These are phyloP conservation scores for Phlebopus sp. DNA, from an alignment of 1,284 basidiomycete species.

Conservation along the genomic window DNA sequence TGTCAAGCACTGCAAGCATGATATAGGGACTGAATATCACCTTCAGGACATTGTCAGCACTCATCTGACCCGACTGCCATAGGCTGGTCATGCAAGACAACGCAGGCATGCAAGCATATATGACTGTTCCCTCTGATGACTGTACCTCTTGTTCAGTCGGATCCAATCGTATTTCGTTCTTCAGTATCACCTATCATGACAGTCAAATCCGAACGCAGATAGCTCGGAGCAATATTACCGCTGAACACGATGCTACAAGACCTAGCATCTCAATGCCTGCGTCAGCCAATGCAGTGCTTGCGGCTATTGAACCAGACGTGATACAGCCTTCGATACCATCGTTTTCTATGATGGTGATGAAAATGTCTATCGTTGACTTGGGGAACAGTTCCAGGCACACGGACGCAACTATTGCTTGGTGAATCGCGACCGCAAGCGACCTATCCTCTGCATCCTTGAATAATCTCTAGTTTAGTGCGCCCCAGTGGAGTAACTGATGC, in stretches of 20 bases:
- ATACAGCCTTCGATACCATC: constrained; percentile 85
- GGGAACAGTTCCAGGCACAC: constrained; percentile 88
- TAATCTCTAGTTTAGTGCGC: constrained; percentile 15
- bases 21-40: constrained; percentile 40
- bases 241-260: constrained; percentile 75
- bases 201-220: background rate
- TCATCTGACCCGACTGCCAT: constrained; percentile 73
- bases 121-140: constrained; percentile 57
- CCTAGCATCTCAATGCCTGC: constrained; percentile 89
- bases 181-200: constrained; percentile 48
- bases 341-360: constrained; percentile 87
- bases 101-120: constrained; percentile 85
- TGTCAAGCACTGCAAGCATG: background rate
- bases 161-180: constrained; percentile 67
- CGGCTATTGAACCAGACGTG: constrained; percentile 82
- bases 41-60: constrained; percentile 45
- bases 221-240: constrained; percentile 42
- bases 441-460: constrained; percentile 90
- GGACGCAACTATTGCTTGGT: constrained; percentile 84
- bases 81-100: constrained; percentile 83
- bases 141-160: constrained; percentile 70
- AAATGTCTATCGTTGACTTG: constrained; percentile 92
- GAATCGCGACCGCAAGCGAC: constrained; percentile 77
- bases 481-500: constrained; percentile 25
- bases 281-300: constrained; percentile 85